Conservation (phyloP, 441 rosid genomes). For the Erysimum pusillum region DNA sequence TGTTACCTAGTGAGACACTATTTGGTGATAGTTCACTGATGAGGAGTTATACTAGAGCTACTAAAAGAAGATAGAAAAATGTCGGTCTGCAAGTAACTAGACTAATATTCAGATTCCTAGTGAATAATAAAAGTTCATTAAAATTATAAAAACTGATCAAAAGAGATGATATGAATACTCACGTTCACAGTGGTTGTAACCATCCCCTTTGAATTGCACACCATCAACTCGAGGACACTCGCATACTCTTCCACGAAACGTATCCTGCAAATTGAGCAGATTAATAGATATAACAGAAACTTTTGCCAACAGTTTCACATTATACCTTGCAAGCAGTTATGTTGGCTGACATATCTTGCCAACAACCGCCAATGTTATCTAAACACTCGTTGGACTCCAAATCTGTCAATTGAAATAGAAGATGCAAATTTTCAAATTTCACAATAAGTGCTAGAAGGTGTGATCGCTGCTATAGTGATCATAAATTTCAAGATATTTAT, state of each 20-base stretch:
- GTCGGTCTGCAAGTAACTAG: background rate
- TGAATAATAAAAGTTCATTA: background rate
- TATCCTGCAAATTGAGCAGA: constrained; percentile 65
- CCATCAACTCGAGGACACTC: constrained; percentile 95
- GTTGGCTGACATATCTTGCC: constrained; percentile 84
- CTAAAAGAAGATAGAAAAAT: background rate
- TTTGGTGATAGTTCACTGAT: background rate
- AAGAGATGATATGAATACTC: constrained; percentile 22
- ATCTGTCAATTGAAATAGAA: constrained; percentile 56
- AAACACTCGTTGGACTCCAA: constrained; percentile 97
- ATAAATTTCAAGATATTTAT: too few relatives aligned
- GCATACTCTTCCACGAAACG: constrained; percentile 97
- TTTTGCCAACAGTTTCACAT: constrained; percentile 7
- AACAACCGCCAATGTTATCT: constrained; percentile 96
- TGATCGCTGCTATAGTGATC: background rate
- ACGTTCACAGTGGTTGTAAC: constrained; percentile 97
- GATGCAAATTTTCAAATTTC: background rate
- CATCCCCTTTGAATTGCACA: constrained; percentile 97
- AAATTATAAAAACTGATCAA: background rate
- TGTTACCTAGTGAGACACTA: too few relatives aligned
- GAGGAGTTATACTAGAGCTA: constrained; percentile 9
- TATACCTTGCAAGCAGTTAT: constrained; percentile 96
- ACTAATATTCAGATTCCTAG: constrained; percentile 4
- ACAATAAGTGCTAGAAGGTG: background rate
- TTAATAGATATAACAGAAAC: background rate